Base-by-base conservation (phyloP, 2,329 filamentous ascomycete species). In the Chaetomium olivaceum region DNA sequence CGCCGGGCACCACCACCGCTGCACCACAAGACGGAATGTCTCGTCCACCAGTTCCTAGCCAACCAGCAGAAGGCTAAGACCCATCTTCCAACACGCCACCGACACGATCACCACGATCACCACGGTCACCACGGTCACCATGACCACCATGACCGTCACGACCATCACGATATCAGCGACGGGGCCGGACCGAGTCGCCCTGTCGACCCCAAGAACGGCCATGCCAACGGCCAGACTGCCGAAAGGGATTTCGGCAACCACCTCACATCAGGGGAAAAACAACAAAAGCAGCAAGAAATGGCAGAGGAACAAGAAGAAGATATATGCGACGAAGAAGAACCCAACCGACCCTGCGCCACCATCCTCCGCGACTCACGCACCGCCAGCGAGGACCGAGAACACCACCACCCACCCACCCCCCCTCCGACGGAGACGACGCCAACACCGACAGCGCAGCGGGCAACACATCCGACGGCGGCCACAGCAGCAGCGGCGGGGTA, bases 41-140 rank as follows among this genome's bases (percentile, higher is more conserved):
- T 89, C 46, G 87, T 90, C 36, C 88, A 90, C 73, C 84, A 88
- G 64, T 82, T 89, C 59, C 80, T 90, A 67, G 86, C 89, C 61
- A 81, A 77, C 56, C 86, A 89, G 72, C 80, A 80, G 62, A 62
- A 56, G 19, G 25, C 23, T 8, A 62, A 62, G 14, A 3, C 2
- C 19, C 50, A 25, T 39, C 27, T 39, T 23, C 67, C 33, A 63
- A 43, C 55, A 14, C 58, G 57, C 19, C 39, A 19, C 25, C 33
- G 16, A 31, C 33, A 59, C 56, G 59, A 68, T 46, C 61, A 65
- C 70, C 51, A 75, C 69, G 66, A 73, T 29, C 27, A 29, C n/a
- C n/a, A n/a, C n/a, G n/a, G n/a, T 73, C 56, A 70, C 58, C 56
- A 57, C 54, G 55, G 33, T 58, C 59, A 39, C 61, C 59, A 39